These are phyloP conservation scores for Cicer chorassanicum DNA, from an alignment of 306 rosid genomes.

Conservation along the genomic window DNA sequence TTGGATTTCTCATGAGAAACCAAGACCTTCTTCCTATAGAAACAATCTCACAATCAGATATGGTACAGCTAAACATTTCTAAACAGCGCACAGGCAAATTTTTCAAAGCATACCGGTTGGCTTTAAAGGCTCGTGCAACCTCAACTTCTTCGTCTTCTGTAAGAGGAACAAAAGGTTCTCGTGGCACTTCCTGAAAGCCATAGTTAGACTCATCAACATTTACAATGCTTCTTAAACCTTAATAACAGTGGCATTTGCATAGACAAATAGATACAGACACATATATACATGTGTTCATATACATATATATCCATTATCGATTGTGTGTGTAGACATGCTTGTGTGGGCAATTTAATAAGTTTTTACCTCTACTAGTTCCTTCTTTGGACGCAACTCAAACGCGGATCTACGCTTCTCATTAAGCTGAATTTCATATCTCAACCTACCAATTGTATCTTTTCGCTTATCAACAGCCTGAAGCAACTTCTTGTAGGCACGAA, in stretches of 20 bases:
- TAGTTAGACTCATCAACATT: constrained; percentile 21
- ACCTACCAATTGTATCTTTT: constrained; percentile 41
- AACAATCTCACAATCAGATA: constrained; percentile 44
- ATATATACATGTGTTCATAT: background rate
- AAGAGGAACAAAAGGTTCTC: constrained; percentile 72
- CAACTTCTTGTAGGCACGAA: constrained; percentile 69
- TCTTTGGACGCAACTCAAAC: constrained; percentile 50
- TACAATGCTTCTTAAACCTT: constrained; percentile 19
- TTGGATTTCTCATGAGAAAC: constrained; percentile 72
- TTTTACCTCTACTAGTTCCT: constrained; percentile 63
- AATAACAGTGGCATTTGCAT: constrained; percentile 2
- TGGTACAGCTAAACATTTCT: constrained; percentile 28
- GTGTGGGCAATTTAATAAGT: constrained; percentile 6
- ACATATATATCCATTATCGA: too few species aligned
- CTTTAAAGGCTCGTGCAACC: constrained; percentile 62
- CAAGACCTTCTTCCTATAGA: constrained; percentile 71
- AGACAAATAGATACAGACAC: background rate
- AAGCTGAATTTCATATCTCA: constrained; percentile 58
- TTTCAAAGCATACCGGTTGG: constrained; percentile 60
- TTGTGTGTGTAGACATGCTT: too few species aligned
- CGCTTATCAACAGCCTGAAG: constrained; percentile 52
- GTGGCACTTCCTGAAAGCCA: constrained; percentile 60
- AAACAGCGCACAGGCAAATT: constrained; percentile 15
- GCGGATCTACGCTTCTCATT: constrained; percentile 51
- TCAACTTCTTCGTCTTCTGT: constrained; percentile 63